A percentile compares a stretch with the other conserved stretches of the same genome.
Evolutionary conservation across 768 basidiomycete genomes (phyloP).

Genomic region (Tylopilus plumbeoviolaceoides): DNA sequence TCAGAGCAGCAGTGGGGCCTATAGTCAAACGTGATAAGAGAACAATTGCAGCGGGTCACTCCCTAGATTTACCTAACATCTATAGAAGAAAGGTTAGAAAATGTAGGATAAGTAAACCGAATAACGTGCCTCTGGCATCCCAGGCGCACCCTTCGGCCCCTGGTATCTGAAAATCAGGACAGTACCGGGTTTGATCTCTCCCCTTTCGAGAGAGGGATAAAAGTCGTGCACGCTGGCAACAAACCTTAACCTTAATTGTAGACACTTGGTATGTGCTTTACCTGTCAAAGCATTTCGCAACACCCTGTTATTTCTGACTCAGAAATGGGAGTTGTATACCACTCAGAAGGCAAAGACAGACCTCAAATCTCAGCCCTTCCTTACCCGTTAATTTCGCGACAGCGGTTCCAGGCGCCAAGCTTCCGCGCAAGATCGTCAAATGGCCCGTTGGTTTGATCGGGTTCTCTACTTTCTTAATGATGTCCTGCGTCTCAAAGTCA

Average conservation of each 20-base stretch:
- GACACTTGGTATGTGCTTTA: constrained; percentile 18
- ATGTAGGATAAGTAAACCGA: neutral
- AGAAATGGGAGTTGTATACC: neutral
- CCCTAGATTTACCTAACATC: constrained; percentile 40
- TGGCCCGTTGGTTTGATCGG: constrained; percentile 89
- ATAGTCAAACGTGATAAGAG: constrained; percentile 8
- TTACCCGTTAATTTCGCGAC: constrained; percentile 95
- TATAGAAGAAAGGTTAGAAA: constrained; percentile 15
- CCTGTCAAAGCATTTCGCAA: constrained; percentile 77
- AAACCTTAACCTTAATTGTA: neutral
- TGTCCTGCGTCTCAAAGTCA: constrained; percentile 69
- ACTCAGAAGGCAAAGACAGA: constrained; percentile 25
- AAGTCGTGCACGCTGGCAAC: constrained; percentile 57
- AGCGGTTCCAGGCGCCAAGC: constrained; percentile 79
- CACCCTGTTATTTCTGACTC: constrained; percentile 42
- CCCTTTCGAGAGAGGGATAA: constrained; percentile 67
- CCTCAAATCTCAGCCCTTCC: constrained; percentile 82
- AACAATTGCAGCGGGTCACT: neutral
- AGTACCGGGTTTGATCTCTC: constrained; percentile 72
- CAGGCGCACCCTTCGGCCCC: constrained; percentile 88
- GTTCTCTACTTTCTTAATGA: constrained; percentile 65
- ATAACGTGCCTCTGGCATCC: constrained; percentile 72
- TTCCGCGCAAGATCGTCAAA: constrained; percentile 83
- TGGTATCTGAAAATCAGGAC: constrained; percentile 84
- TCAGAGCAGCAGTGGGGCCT: constrained; percentile 79